phyloP scores from a whole-genome alignment of 306 rosid genomes.

The Cucumis sativus region DNA sequence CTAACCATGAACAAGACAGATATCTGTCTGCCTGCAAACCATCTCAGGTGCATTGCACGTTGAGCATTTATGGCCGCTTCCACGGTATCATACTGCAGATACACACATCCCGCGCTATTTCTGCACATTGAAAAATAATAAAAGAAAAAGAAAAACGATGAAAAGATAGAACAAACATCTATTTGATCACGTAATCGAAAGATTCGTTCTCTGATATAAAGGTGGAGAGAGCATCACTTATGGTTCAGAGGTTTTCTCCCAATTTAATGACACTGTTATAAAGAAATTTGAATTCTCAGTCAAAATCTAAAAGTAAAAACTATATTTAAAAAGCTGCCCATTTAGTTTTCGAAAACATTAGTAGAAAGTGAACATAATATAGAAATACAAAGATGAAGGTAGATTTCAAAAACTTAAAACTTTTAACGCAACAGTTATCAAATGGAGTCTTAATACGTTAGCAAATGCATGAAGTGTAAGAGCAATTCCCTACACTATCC shows the following conservation, averaged over 20 bases:
- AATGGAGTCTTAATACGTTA: not conserved
- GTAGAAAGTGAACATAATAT: no score
- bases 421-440: not conserved
- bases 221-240: not conserved
- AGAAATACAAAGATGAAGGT: no score
- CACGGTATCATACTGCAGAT: constrained; percentile 69
- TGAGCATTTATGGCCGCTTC: constrained; percentile 81
- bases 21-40: constrained; percentile 91
- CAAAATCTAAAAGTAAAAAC: not conserved
- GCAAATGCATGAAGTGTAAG: not conserved
- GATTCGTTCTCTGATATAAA: not conserved
- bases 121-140: constrained; percentile 21
- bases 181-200: not conserved
- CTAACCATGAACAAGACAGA: constrained; percentile 77
- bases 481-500: not conserved
- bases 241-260: not conserved
- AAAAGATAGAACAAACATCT: not conserved
- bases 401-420: no score
- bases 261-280: no score
- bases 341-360: no score
- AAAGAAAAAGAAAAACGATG: not conserved
- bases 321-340: no score
- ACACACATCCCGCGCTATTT: constrained; percentile 84
- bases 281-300: no score
- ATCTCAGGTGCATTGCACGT: constrained; percentile 84